A percentile compares a stretch with the other conserved stretches of the same genome.
Conservation (phyloP, 805 yeast genomes). For the Saturnispora sekii region DNA sequence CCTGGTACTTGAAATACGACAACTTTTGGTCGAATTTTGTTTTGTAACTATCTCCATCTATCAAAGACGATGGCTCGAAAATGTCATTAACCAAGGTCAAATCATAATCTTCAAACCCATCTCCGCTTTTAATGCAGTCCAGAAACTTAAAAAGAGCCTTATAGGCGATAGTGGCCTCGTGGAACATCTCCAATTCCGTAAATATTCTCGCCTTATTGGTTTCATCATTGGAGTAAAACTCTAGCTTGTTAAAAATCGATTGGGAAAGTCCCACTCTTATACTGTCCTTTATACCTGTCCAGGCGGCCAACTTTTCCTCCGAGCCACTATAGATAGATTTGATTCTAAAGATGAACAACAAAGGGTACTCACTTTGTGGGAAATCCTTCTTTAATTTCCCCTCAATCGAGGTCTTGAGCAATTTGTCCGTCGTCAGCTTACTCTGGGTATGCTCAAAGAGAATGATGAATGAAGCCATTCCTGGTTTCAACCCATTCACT, state of each 20-base stretch:
- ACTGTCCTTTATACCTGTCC: conserved; percentile 35
- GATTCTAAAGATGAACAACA: conserved; percentile 33
- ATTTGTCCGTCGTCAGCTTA: conserved; percentile 20
- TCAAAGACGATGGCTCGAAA: conserved; percentile 5
- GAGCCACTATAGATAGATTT: conserved; percentile 28
- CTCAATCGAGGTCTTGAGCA: conserved; percentile 23
- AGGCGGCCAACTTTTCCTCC: conserved; percentile 38
- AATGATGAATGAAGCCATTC: conserved; percentile 46
- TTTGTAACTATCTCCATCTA: not conserved
- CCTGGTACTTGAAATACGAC: conserved; percentile 16
- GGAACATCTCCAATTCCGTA: conserved; percentile 43
- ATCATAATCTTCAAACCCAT: conserved; percentile 14
- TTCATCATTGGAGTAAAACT: conserved; percentile 23
- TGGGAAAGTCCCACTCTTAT: conserved; percentile 41
- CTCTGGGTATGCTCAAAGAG: conserved; percentile 30
- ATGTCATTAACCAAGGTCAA: conserved; percentile 11
- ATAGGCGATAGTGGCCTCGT: conserved; percentile 50
- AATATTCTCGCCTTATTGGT: conserved; percentile 29
- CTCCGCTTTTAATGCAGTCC: conserved; percentile 10
- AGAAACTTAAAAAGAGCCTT: conserved; percentile 31
- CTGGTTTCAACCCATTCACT: conserved; percentile 36
- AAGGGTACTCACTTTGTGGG: conserved; percentile 14
- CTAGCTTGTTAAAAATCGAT: conserved; percentile 43
- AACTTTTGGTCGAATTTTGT: conserved; percentile 14
- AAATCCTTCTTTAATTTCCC: conserved; percentile 26